phyloP scores from a whole-genome alignment of 1,284 basidiomycete genomes.

The Mycocalia duriaeana region DNA sequence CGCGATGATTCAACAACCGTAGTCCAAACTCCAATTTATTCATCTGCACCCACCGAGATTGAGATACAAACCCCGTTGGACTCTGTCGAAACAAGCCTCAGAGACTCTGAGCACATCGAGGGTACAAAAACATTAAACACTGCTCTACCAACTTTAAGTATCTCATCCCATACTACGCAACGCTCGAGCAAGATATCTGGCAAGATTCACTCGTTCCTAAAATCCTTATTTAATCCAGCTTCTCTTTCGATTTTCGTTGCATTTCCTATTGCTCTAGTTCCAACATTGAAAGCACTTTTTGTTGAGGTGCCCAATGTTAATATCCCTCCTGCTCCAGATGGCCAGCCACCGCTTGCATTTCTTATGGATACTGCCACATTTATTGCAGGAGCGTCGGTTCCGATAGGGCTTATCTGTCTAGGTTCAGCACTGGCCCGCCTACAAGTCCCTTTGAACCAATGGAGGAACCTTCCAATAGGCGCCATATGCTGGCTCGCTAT shows the following conservation, averaged over 20 bases:
- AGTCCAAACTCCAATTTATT: constrained; percentile 17
- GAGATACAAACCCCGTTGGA: constrained; percentile 7
- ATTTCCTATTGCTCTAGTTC: constrained; percentile 63
- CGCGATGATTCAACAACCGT: constrained; percentile 19
- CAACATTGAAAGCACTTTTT: constrained; percentile 70
- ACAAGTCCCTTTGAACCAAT: constrained; percentile 46
- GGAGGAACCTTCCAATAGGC: constrained; percentile 55
- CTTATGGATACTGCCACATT: constrained; percentile 63
- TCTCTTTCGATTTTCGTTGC: constrained; percentile 64
- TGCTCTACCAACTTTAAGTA: not conserved
- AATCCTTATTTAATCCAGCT: constrained; percentile 45
- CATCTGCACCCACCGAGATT: constrained; percentile 21
- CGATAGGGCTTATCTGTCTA: constrained; percentile 67
- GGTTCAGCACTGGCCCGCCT: constrained; percentile 73
- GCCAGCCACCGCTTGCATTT: constrained; percentile 68
- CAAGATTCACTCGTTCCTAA: constrained; percentile 27
- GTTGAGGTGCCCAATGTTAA: constrained; percentile 41
- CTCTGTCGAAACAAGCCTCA: constrained; percentile 1
- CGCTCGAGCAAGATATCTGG: constrained; percentile 8
- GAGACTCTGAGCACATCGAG: not conserved
- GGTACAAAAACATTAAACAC: not conserved
- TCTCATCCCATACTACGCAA: not conserved
- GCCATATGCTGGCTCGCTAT: constrained; percentile 61
- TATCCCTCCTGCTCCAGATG: constrained; percentile 67
- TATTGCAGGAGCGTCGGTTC: constrained; percentile 69